Conservation (phyloP, 2,329 filamentous ascomycete genomes). For the Scytalidium lignicola region DNA sequence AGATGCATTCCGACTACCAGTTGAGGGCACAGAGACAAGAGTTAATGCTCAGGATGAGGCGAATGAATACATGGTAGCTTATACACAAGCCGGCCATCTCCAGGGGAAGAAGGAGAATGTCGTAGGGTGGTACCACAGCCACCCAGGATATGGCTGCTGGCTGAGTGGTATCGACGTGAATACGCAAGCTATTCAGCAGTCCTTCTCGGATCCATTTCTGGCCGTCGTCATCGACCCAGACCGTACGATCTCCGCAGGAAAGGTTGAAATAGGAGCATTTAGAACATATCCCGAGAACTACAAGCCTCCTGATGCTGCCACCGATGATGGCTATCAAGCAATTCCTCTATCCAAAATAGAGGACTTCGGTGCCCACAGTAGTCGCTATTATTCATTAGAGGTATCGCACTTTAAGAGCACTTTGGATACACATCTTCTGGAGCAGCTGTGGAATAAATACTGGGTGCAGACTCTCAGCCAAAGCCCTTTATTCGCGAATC, state of each 20-base stretch:
- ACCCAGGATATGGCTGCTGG: slow-evolving; percentile 98
- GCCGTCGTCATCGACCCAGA: slow-evolving; percentile 96
- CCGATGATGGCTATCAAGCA: slow-evolving; percentile 59
- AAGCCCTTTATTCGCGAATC: slow-evolving; percentile 83
- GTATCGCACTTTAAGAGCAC: slow-evolving; percentile 93
- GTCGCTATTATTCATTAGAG: slow-evolving; percentile 84
- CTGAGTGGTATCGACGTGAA: slow-evolving; percentile 91
- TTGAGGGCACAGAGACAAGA: slow-evolving; percentile 96
- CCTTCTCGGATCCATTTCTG: slow-evolving; percentile 83
- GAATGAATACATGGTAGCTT: slow-evolving; percentile 94
- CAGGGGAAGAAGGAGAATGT: slow-evolving; percentile 82
- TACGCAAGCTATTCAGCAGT: slow-evolving; percentile 82
- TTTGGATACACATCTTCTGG: slow-evolving; percentile 79
- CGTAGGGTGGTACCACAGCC: slow-evolving; percentile 96
- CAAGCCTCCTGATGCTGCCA: slow-evolving; percentile 45
- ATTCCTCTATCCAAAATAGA: slow-evolving; percentile 92
- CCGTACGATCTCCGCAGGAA: slow-evolving; percentile 87
- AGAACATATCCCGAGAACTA: slow-evolving; percentile 79
- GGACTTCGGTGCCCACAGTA: slow-evolving; percentile 90
- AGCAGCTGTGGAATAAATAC: slow-evolving; percentile 97
- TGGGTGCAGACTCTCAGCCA: slow-evolving; percentile 96
- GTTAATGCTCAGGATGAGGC: slow-evolving; percentile 95
- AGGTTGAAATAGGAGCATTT: slow-evolving; percentile 94
- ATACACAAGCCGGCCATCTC: slow-evolving; percentile 70
- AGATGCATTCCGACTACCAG: slow-evolving; percentile 87